phyloP scores from a whole-genome alignment of 257 asterid genomes.

The Ilex aquifolium region DNA sequence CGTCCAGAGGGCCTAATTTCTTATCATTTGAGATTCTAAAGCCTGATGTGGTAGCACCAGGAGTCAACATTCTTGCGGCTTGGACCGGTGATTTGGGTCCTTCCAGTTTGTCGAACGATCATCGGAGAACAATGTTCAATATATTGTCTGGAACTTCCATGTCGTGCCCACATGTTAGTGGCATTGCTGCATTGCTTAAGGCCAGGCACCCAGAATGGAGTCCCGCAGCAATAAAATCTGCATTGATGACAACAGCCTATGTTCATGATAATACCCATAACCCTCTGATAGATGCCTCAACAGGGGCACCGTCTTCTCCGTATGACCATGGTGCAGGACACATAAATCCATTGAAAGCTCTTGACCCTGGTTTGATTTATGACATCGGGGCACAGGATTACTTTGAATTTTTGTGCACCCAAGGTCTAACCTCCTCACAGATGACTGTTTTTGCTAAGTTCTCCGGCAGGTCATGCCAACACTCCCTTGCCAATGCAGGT shows the following conservation, averaged over 20 bases:
- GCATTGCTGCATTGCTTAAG: slow-evolving; percentile 76
- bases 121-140: slow-evolving; percentile 66
- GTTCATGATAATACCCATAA: slow-evolving; percentile 55
- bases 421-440: slow-evolving; percentile 48
- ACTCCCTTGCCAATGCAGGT: slow-evolving; percentile 34
- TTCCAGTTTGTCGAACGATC: slow-evolving; percentile 66
- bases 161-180: slow-evolving; percentile 96
- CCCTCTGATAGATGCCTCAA: slow-evolving; percentile 61
- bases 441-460: slow-evolving; percentile 59
- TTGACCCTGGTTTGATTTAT: slow-evolving; percentile 70
- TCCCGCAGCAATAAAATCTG: slow-evolving; percentile 82
- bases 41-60: slow-evolving; percentile 87
- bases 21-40: slow-evolving; percentile 68
- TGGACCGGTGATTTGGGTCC: slow-evolving; percentile 85
- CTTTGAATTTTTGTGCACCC: slow-evolving; percentile 73
- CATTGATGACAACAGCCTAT: slow-evolving; percentile 86
- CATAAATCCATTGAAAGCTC: slow-evolving; percentile 62
- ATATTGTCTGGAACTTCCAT: slow-evolving; percentile 90
- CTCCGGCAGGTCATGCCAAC: slow-evolving; percentile 46
- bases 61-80: slow-evolving; percentile 89
- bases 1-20: slow-evolving; percentile 84
- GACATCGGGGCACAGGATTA: slow-evolving; percentile 76
- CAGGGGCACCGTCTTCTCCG: slow-evolving; percentile 43
- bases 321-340: slow-evolving; percentile 95
- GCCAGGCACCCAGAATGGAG: slow-evolving; percentile 78